Evolutionary conservation across 208 protist species (phyloP).

Genomic region (Trypanosoma lewisi): DNA sequence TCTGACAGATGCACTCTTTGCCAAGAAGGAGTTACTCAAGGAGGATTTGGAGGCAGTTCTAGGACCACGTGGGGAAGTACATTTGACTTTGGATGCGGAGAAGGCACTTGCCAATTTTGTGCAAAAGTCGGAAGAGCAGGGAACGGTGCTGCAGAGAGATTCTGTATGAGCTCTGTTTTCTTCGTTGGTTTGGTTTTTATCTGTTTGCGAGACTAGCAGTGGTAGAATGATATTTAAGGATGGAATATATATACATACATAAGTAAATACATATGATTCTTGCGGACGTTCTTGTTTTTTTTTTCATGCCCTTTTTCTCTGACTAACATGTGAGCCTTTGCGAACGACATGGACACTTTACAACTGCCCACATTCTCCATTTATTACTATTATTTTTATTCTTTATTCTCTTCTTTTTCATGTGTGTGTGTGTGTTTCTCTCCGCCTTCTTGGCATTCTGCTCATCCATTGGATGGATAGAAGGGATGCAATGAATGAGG

Average conservation of each 20-base stretch:
- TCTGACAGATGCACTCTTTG: constrained; percentile 46
- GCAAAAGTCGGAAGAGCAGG: constrained; percentile 41
- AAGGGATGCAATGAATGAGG: background rate
- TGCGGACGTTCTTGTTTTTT: too few species aligned
- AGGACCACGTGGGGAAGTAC: constrained; percentile 33
- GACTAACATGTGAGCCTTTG: too few species aligned
- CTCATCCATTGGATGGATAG: too few species aligned
- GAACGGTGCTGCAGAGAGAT: constrained; percentile 26
- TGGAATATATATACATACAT: too few species aligned
- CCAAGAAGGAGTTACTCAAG: constrained; percentile 69
- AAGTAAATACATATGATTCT: too few species aligned
- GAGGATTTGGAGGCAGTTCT: constrained; percentile 71
- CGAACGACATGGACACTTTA: too few species aligned
- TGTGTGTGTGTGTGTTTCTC: background rate
- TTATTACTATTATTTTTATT: too few species aligned
- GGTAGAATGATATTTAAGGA: background rate
- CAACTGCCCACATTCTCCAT: too few species aligned
- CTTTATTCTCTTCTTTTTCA: too few species aligned
- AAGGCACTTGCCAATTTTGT: constrained; percentile 53
- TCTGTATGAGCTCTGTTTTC: background rate
- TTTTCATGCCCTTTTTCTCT: too few species aligned
- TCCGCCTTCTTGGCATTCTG: too few species aligned
- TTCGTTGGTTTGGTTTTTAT: background rate
- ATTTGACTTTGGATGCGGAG: constrained; percentile 34
- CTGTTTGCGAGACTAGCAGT: background rate